phyloP scores from a whole-genome alignment of 2,329 filamentous ascomycete species.

The Rasamsonia emersonii region DNA sequence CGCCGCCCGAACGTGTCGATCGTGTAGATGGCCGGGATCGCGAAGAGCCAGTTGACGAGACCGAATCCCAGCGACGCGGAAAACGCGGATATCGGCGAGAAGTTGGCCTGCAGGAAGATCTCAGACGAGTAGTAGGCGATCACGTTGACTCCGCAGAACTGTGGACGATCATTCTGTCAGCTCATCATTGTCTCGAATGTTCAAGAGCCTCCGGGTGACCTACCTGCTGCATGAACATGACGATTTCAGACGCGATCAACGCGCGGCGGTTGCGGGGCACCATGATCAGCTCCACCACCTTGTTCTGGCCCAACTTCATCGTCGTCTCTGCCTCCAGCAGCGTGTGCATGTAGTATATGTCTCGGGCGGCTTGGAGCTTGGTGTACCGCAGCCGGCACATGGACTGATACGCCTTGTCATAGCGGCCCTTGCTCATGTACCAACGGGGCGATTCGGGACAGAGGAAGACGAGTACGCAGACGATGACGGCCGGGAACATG shows the following conservation, averaged over 20 bases:
- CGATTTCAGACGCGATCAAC: conserved; percentile 51
- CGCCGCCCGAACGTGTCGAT: conserved; percentile 62
- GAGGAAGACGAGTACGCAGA: conserved; percentile 53
- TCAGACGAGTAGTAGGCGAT: conserved; percentile 54
- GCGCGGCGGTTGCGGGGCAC: conserved; percentile 56
- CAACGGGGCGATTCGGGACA: conserved; percentile 49
- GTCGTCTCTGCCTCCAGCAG: conserved; percentile 54
- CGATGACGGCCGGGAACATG: conserved; percentile 52
- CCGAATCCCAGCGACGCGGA: conserved; percentile 53
- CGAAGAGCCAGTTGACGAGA: conserved; percentile 57
- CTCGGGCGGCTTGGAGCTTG: conserved; percentile 36
- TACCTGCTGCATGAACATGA: conserved; percentile 61
- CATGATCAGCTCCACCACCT: conserved; percentile 50
- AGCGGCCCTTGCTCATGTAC: conserved; percentile 38
- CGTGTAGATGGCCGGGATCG: conserved; percentile 55
- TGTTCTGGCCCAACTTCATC: conserved; percentile 43
- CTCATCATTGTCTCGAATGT: too few species aligned
- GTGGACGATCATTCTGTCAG: too few species aligned
- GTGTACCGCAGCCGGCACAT: conserved; percentile 36
- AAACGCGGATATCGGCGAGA: conserved; percentile 43
- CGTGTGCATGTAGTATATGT: conserved; percentile 39
- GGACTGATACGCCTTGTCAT: conserved; percentile 33
- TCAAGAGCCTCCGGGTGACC: too few species aligned
- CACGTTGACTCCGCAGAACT: conserved; percentile 44
- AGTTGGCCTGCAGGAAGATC: conserved; percentile 49